phyloP scores from a whole-genome alignment of 2,329 filamentous ascomycete genomes.

The Plectosphaerella plurivora region DNA sequence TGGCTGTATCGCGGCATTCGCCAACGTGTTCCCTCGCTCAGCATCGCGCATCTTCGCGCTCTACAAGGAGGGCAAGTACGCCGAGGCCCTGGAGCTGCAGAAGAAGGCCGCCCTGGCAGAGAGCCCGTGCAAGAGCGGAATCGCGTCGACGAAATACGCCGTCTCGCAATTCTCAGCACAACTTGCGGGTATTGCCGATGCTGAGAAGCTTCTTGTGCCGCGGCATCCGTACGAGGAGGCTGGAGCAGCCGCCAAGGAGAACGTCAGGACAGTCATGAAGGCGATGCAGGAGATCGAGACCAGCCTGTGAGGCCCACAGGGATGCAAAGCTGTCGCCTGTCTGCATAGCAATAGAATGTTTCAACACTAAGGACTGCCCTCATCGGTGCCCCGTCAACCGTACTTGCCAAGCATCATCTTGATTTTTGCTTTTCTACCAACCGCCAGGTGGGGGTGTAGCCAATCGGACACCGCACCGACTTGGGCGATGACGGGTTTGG shows the following conservation, averaged over 20 bases:
- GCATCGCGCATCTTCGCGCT: slow-evolving; percentile 46
- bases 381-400: no score
- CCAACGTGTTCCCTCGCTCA: slow-evolving; percentile 51
- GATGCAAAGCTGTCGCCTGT: no score
- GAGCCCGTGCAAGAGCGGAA: slow-evolving; percentile 53
- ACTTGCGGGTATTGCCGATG: slow-evolving; percentile 9
- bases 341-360: no score
- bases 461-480: no score
- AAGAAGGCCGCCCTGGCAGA: slow-evolving; percentile 46
- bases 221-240: slow-evolving; percentile 11
- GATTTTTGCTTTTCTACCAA: no score
- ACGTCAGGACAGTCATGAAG: slow-evolving; percentile 3
- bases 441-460: neutral
- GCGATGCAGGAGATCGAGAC: neutral
- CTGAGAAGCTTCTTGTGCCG: slow-evolving; percentile 8
- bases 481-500: neutral
- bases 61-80: slow-evolving; percentile 37
- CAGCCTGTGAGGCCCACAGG: neutral
- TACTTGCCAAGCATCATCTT: no score
- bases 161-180: slow-evolving; percentile 22
- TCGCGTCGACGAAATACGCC: slow-evolving; percentile 58
- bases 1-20: slow-evolving; percentile 59
- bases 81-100: slow-evolving; percentile 45
- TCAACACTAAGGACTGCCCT: no score
- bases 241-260: neutral